Evolutionary conservation across 2,329 filamentous ascomycete genomes (phyloP).

Genomic region (Diaporthe sp.): DNA sequence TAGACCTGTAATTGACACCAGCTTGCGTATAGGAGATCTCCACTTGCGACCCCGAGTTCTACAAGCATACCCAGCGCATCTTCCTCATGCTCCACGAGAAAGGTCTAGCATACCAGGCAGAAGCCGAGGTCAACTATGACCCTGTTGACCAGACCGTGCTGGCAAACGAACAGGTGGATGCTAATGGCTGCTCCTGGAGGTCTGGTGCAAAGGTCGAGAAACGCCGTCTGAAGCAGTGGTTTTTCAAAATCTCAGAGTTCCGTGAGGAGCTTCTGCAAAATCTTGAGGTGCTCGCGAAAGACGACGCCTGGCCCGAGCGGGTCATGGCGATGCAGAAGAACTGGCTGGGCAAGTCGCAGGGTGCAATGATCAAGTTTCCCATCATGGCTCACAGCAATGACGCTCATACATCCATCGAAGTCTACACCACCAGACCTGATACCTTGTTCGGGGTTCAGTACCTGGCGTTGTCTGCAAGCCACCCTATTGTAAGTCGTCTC

Average conservation of each 20-base stretch:
- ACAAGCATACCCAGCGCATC: constrained; percentile 89
- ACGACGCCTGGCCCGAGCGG: constrained; percentile 83
- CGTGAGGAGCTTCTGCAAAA: constrained; percentile 80
- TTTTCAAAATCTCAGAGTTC: constrained; percentile 86
- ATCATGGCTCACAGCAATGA: constrained; percentile 62
- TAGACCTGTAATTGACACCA: constrained; percentile 33
- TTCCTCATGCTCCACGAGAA: constrained; percentile 83
- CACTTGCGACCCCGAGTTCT: constrained; percentile 88
- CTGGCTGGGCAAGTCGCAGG: constrained; percentile 86
- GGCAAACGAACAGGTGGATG: constrained; percentile 94
- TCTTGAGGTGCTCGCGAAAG: constrained; percentile 74
- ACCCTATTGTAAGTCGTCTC: constrained; percentile 75
- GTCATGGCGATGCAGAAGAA: constrained; percentile 88
- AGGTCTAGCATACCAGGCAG: constrained; percentile 85
- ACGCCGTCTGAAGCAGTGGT: constrained; percentile 87
- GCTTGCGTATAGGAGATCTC: constrained; percentile 75
- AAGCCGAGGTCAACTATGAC: constrained; percentile 91
- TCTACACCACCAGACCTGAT: constrained; percentile 89
- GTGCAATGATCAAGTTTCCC: constrained; percentile 80
- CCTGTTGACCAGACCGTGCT: constrained; percentile 91
- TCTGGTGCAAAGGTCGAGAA: constrained; percentile 89
- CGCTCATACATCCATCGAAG: constrained; percentile 68
- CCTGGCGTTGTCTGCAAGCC: constrained; percentile 80
- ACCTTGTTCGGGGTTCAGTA: constrained; percentile 92
- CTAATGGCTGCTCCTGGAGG: constrained; percentile 87